Conservation (phyloP, 1,284 basidiomycete genomes). For the Violaceomyces palustris region DNA sequence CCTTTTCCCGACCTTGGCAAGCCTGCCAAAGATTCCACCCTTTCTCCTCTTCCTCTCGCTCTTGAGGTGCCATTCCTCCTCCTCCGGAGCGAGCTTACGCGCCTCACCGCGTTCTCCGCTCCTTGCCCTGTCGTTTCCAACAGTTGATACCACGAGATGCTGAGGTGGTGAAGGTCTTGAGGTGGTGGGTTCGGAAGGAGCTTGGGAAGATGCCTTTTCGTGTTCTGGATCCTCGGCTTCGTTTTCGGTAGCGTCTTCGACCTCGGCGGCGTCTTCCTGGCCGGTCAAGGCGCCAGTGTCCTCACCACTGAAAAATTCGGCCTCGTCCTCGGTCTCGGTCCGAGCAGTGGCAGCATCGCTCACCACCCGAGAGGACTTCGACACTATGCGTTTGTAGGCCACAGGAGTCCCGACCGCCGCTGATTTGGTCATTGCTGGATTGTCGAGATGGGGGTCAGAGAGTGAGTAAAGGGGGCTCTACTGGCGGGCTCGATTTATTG, state of each 20-base stretch:
- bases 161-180: conserved; percentile 4
- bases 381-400: conserved; percentile 1
- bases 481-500: too few species aligned
- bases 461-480: too few species aligned
- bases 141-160: conserved; percentile 6
- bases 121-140: conserved; percentile 8
- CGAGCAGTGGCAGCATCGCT: conserved; percentile 9
- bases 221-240: conserved; percentile 10
- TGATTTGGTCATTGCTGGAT: conserved; percentile 22
- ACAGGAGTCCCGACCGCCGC: conserved; percentile 16
- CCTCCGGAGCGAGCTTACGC: conserved; percentile 25
- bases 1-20: conserved; percentile 20
- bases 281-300: conserved; percentile 23
- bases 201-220: conserved; percentile 1
- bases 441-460: conserved; percentile 15
- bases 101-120: conserved; percentile 12
- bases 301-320: conserved; percentile 22
- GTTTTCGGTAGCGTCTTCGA: conserved; percentile 17
- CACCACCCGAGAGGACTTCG: conserved; percentile 7
- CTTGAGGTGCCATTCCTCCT: conserved; percentile 17
- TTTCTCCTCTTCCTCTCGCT: conserved; percentile 22
- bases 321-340: conserved; percentile 19
- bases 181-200: conserved; percentile 1
- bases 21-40: conserved; percentile 23
- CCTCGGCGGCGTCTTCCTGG: conserved; percentile 20